Evolutionary conservation across 2,329 filamentous ascomycete species (phyloP), one percentile per base, ranked within the genome.

Genomic region (Ampelomyces quisqualis): DNA sequence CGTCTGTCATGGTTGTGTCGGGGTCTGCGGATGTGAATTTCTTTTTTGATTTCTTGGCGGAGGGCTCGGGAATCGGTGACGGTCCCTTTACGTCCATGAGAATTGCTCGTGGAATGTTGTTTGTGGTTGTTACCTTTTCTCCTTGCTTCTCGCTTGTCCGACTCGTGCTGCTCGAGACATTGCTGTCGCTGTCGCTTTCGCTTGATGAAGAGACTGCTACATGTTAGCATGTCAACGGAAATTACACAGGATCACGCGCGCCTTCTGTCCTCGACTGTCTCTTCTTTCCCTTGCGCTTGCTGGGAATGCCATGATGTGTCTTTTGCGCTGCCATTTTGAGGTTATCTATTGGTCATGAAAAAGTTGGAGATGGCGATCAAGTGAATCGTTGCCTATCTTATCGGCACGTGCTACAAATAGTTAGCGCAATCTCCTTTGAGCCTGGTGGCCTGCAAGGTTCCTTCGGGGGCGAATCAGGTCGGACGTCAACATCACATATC

Each of bases 121-220:
- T n/a, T 10, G n/a, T 4, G 10, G n/a, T 1, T 24, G n/a, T 21
- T 11, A 31, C 13, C 14, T 26, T 19, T 22, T 4, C 17, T 43
- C 24, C 5, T 34, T 38, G 10, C 3, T 30, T 39, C 29, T 36
- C 38, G 6, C 18, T 32, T 7, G 48, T 51, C 19, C 11, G 34
- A 14, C 30, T 57, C 40, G 47, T 51, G 30, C 49, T 42, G 9
- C 34, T 45, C 7, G 51, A 42, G 13, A 47, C 53, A 45, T 60
- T 58, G 53, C 60, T 65, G 27, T 60, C 59, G 53, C 60, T 65
- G 27, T 63, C 62, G 47, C 57, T 58, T 32, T 63, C 55, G 50
- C 51, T 55, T 8, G 58, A 60, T 19, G 62, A 65, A 11, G 62
- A 67, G 14, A 61, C 51, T 53, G 53, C 45, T 26, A 7, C 30